Evolutionary conservation across 169 alveolate species (phyloP).

Genomic region (Eimeria brunetti): DNA sequence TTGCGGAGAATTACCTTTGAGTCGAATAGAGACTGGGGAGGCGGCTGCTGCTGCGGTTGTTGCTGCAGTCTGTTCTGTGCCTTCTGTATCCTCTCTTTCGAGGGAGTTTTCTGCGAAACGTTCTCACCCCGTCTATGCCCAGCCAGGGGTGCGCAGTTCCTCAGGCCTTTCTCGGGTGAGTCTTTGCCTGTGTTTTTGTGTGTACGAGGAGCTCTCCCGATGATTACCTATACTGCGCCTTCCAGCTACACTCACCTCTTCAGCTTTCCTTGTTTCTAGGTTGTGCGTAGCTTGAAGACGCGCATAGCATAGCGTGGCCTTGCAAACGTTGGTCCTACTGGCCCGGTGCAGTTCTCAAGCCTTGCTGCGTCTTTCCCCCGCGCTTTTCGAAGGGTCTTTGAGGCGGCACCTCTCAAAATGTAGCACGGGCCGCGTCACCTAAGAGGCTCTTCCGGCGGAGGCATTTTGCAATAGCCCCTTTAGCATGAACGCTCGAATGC

Average conservation of each 20-base stretch:
- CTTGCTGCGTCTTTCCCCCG: neutral
- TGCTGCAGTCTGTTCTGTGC: neutral
- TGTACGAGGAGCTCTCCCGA: neutral
- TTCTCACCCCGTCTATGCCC: neutral
- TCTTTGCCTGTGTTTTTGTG: neutral
- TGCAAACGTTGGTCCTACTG: no score
- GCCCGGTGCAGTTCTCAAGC: neutral
- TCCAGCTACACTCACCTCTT: neutral
- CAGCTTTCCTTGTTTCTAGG: neutral
- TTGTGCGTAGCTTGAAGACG: neutral
- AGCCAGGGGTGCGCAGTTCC: neutral
- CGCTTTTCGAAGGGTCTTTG: neutral
- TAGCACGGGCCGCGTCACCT: neutral
- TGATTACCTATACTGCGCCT: neutral
- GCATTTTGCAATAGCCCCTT: neutral
- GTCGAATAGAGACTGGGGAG: neutral
- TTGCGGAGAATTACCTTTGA: neutral
- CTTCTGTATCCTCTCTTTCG: neutral
- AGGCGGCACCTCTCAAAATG: neutral
- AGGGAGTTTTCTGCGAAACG: neutral
- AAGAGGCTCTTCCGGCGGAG: neutral
- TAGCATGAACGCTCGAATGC: neutral
- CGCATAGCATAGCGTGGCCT: no score
- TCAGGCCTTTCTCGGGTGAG: neutral
- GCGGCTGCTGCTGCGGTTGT: neutral